These are phyloP conservation scores for Tetradesmus obliquus DNA, from an alignment of 139 green algal species.

Conservation along the genomic window DNA sequence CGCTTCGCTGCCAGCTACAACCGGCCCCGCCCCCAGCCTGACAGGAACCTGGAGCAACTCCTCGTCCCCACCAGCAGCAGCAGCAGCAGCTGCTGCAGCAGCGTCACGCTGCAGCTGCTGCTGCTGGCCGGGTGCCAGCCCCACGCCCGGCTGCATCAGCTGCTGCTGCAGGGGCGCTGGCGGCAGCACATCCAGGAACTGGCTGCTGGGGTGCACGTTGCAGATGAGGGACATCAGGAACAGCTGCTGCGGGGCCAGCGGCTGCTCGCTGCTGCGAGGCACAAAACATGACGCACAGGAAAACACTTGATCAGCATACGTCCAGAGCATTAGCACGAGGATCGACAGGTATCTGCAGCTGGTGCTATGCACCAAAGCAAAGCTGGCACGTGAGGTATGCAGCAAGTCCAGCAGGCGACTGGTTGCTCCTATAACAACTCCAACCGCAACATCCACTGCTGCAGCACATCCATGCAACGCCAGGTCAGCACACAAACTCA, in stretches of 20 bases:
- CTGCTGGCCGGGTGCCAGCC: background rate
- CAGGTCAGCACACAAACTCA: background rate
- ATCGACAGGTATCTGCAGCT: background rate
- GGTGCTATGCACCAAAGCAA: background rate
- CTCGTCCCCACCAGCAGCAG: background rate
- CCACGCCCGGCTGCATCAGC: background rate
- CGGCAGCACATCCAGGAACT: conserved; percentile 24
- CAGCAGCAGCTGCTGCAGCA: background rate
- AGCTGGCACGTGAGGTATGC: no score
- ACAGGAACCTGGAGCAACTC: conserved; percentile 18
- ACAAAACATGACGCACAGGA: background rate
- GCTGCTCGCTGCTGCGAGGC: background rate
- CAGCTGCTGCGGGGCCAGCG: conserved; percentile 44
- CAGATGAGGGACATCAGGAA: conserved; percentile 75
- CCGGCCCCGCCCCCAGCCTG: background rate
- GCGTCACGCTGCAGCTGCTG: background rate
- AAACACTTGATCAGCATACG: background rate
- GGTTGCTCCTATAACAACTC: background rate
- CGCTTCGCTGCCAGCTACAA: conserved; percentile 9
- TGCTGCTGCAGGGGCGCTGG: conserved; percentile 14
- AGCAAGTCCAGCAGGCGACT: no score
- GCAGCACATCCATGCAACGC: no score
- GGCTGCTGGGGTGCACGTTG: conserved; percentile 63
- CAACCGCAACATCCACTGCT: no score
- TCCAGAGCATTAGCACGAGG: no score